Evolutionary conservation across 441 rosid species (phyloP).

Genomic region (Gossypium aridum): DNA sequence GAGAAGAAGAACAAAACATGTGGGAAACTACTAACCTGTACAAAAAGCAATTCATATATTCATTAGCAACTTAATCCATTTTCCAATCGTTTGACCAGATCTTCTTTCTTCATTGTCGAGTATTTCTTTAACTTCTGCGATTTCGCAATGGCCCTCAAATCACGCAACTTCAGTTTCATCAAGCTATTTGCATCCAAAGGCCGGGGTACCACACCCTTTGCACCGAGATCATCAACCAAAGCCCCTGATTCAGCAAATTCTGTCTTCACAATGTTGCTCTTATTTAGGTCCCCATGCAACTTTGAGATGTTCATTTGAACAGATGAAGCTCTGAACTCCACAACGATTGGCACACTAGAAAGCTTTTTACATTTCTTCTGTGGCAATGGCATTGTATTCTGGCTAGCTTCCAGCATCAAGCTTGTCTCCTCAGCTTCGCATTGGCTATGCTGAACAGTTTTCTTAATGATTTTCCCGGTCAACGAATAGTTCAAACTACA

Average conservation of each 20-base stretch:
- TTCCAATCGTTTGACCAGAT: conserved; percentile 30
- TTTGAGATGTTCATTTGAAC: conserved; percentile 14
- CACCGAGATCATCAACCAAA: conserved; percentile 14
- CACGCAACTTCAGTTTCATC: conserved; percentile 32
- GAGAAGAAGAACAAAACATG: not conserved
- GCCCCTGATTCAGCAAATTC: conserved; percentile 11
- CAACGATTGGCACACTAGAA: conserved; percentile 10
- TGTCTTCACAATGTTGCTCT: conserved; percentile 9
- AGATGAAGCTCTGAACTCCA: conserved; percentile 22
- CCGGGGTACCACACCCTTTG: conserved; percentile 11
- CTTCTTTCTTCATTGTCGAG: conserved; percentile 36
- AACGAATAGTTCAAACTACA: conserved; percentile 16
- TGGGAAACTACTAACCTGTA: conserved; percentile 24
- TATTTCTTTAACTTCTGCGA: conserved; percentile 30
- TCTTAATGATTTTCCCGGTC: conserved; percentile 21
- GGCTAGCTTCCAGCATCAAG: conserved; percentile 7
- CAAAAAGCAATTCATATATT: conserved; percentile 4
- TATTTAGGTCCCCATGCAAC: conserved; percentile 14
- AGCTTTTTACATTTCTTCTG: conserved; percentile 21
- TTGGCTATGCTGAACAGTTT: conserved; percentile 12
- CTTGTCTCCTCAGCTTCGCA: conserved; percentile 20
- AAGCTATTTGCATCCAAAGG: conserved; percentile 15
- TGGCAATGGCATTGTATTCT: conserved; percentile 8
- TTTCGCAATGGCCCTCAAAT: conserved; percentile 43
- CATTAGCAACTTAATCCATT: conserved; percentile 19